Base-by-base conservation (phyloP, 2,329 filamentous ascomycete genomes). In the Elsinoe ampelina region DNA sequence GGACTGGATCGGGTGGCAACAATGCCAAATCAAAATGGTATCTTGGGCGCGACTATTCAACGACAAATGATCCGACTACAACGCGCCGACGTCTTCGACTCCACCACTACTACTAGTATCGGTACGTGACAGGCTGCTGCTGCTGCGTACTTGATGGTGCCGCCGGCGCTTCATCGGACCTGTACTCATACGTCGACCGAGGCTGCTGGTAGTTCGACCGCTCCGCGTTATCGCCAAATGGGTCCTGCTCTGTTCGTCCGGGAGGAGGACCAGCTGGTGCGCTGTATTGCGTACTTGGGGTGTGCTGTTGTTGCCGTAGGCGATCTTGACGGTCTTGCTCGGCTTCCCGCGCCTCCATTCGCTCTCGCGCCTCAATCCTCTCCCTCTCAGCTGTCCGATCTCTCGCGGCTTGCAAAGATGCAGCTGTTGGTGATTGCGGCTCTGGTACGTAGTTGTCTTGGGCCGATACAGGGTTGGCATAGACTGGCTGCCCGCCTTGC, bases 161-260 rank as follows among this genome's bases (percentile, higher is more conserved):
- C 39, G 34, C 13, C n/a, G 54, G 42, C 10, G 15, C 12, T 13
- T 47, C 30, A 17, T 47, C 39, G 5, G 41, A 22, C 8, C 22
- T 35, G 32, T 56, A 34, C 20, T 56, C 42, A 22, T 56, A 47
- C 32, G 42, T 45, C 34, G 43, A 26, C 34, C 36, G 32, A 12
- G 30, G 22, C 35, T 32, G 39, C 41, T 60, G 56, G 17, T 55
- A 57, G 43, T 38, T 35, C 17, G 57, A 60, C 43, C 56, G 42
- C 36, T 60, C 48, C 35, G 36, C 39, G 19, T 42, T 56, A 38
- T 56, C 54, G 11, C 38, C 39, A 13, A 56, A 56, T 20, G 54
- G 54, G 48, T 56, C 54, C 10, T 56, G 54, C 19, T 42, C 38
- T 38, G 54, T 36, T 6, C 48, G 48, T 5, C 48, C 48, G 36